Percentiles rank a stretch among this genome's conserved stretches.
Evolutionary conservation across 169 alveolate genomes (phyloP).

Genomic region (Blepharisma undulans): DNA sequence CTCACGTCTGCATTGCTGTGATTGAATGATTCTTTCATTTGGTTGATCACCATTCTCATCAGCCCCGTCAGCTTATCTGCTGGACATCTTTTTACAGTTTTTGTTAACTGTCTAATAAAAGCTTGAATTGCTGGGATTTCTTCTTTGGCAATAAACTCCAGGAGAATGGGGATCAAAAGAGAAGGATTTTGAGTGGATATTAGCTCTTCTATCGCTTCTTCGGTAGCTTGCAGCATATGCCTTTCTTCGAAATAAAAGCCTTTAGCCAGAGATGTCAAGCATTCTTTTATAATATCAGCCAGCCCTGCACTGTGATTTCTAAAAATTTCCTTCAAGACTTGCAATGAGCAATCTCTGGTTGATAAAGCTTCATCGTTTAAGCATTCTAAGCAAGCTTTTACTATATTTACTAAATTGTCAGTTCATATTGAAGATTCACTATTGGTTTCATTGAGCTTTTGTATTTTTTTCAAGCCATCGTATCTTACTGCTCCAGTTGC

Average conservation of each 20-base stretch:
- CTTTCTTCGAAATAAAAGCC: slow-evolving; percentile 19
- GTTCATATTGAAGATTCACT: neutral
- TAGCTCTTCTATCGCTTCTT: slow-evolving; percentile 16
- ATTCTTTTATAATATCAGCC: neutral
- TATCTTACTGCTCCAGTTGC: slow-evolving; percentile 4
- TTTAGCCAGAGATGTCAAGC: neutral
- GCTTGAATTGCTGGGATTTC: slow-evolving; percentile 35
- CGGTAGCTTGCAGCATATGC: slow-evolving; percentile 27
- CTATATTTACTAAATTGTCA: neutral
- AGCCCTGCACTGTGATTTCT: neutral
- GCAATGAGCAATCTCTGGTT: neutral
- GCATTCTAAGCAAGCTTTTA: neutral
- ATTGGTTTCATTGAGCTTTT: neutral
- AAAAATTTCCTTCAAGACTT: neutral
- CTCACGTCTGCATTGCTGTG: slow-evolving; percentile 42
- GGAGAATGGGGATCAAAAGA: neutral
- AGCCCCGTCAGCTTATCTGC: neutral
- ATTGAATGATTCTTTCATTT: slow-evolving; percentile 17
- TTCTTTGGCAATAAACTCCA: neutral
- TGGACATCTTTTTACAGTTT: neutral
- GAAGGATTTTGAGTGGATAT: neutral
- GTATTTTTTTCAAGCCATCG: slow-evolving; percentile 15
- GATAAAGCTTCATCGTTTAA: neutral
- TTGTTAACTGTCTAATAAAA: slow-evolving; percentile 1
- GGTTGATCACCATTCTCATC: neutral